These are phyloP conservation scores for Xylariaceae sp. DNA, from an alignment of 2,329 filamentous ascomycete species.

Conservation along the genomic window DNA sequence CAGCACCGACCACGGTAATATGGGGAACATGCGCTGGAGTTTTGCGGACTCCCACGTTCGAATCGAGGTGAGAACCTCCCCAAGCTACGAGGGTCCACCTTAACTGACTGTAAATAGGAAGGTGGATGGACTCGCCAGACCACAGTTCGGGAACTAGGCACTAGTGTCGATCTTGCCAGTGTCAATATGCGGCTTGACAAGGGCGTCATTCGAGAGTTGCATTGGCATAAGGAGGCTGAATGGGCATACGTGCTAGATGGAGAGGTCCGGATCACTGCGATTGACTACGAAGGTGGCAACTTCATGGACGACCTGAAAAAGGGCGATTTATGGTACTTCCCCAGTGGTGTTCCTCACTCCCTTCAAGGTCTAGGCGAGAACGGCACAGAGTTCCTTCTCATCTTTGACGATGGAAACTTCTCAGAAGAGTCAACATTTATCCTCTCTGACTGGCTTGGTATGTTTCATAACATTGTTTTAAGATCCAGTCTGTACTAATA, in stretches of 20 bases:
- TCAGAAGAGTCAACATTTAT: conserved; percentile 72
- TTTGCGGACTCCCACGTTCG: conserved; percentile 69
- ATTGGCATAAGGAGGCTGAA: conserved; percentile 83
- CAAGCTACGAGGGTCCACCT: no score
- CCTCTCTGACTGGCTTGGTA: conserved; percentile 74
- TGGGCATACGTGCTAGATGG: conserved; percentile 79
- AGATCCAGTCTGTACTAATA: conserved; percentile 20
- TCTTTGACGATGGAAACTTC: conserved; percentile 53
- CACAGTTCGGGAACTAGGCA: conserved; percentile 67
- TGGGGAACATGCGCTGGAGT: conserved; percentile 76
- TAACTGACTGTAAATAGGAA: conserved; percentile 53
- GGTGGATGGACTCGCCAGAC: conserved; percentile 80
- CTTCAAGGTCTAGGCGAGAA: conserved; percentile 73
- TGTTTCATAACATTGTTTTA: conserved; percentile 28
- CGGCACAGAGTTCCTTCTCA: conserved; percentile 68
- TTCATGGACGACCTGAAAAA: conserved; percentile 79
- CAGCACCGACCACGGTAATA: conserved; percentile 72
- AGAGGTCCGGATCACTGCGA: conserved; percentile 71
- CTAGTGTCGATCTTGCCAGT: conserved; percentile 72
- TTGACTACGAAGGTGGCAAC: conserved; percentile 76
- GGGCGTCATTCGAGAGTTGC: conserved; percentile 76
- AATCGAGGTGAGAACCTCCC: conserved; percentile 58
- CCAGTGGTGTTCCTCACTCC: conserved; percentile 76
- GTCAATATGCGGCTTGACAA: conserved; percentile 80
- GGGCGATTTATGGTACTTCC: conserved; percentile 84